Conservation (phyloP, 306 rosid genomes). For the Corylus avellana region DNA sequence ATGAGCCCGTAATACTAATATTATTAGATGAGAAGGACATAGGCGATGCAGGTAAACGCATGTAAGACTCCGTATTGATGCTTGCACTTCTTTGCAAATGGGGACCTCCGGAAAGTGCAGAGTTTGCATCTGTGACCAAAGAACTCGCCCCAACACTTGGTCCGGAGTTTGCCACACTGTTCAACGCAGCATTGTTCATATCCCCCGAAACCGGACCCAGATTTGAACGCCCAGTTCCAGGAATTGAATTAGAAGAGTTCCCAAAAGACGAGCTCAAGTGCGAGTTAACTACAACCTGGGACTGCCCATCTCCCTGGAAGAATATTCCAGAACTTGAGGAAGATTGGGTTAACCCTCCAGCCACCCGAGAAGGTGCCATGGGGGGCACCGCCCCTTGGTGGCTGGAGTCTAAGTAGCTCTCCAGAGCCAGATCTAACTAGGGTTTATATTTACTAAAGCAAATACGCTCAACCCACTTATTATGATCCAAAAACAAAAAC, state of each 20-base stretch:
- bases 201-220: slow-evolving; percentile 87
- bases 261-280: slow-evolving; percentile 84
- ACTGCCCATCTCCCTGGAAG: slow-evolving; percentile 94
- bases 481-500: slow-evolving; percentile 34
- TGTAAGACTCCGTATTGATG: slow-evolving; percentile 76
- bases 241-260: slow-evolving; percentile 73
- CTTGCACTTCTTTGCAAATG: slow-evolving; percentile 98
- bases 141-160: slow-evolving; percentile 98
- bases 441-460: slow-evolving; percentile 19
- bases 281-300: slow-evolving; percentile 75
- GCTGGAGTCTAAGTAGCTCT: slow-evolving; percentile 74
- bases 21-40: slow-evolving; percentile 95
- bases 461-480: slow-evolving; percentile 36
- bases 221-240: slow-evolving; percentile 78
- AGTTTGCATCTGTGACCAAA: slow-evolving; percentile 97
- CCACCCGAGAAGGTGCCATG: slow-evolving; percentile 92
- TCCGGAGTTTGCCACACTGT: slow-evolving; percentile 85
- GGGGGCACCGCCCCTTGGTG: slow-evolving; percentile 72
- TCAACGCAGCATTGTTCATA: slow-evolving; percentile 75
- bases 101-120: slow-evolving; percentile 90
- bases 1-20: slow-evolving; percentile 84
- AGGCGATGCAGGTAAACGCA: slow-evolving; percentile 92
- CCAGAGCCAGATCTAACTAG: slow-evolving; percentile 68
- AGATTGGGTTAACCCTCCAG: slow-evolving; percentile 92
- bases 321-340: slow-evolving; percentile 94